These are phyloP conservation scores for Pisolithus tinctorius DNA, from an alignment of 768 basidiomycete genomes.

Conservation along the genomic window DNA sequence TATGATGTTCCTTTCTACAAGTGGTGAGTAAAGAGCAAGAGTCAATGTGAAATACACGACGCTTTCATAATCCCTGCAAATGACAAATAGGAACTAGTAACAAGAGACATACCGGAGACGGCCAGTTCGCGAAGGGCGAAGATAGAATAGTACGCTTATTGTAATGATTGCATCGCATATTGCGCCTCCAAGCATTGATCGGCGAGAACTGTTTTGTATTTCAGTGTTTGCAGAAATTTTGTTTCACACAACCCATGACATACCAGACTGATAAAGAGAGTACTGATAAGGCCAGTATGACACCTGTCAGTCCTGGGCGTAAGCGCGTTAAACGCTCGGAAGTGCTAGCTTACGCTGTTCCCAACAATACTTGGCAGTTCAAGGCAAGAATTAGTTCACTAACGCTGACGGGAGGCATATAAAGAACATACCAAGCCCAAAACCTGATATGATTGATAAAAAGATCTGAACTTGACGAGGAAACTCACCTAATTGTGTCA, in stretches of 20 bases:
- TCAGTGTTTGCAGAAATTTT: not conserved
- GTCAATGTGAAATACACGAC: too few species aligned
- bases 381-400: not conserved
- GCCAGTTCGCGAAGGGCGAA: conserved; percentile 8
- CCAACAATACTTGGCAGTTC: not conserved
- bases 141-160: conserved; percentile 10
- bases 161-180: conserved; percentile 18
- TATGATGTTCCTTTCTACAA: conserved; percentile 5
- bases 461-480: not conserved
- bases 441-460: not conserved
- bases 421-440: not conserved
- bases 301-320: not conserved
- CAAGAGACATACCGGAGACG: conserved; percentile 5
- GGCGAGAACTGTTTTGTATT: conserved; percentile 4
- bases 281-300: not conserved
- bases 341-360: not conserved
- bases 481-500: conserved; percentile 11
- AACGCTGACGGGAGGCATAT: not conserved
- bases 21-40: not conserved
- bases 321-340: not conserved
- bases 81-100: not conserved
- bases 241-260: not conserved
- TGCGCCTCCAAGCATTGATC: conserved; percentile 10
- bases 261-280: not conserved
- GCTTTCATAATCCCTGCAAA: too few species aligned